phyloP scores from a whole-genome alignment of 1,284 basidiomycete genomes.

The Laetiporus sulphureus region DNA sequence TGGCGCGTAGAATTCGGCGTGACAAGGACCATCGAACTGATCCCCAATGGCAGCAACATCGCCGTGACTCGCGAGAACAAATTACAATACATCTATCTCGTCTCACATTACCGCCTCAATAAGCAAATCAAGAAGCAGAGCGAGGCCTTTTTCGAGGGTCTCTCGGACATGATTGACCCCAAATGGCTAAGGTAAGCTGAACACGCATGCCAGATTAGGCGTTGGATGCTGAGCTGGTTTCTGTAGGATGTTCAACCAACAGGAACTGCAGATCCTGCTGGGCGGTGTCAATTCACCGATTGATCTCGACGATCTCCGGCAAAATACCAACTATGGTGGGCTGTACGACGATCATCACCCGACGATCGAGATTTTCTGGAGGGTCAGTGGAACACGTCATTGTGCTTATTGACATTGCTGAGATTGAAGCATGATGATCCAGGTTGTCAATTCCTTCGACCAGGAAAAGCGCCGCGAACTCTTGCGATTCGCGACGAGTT shows the following conservation, averaged over 20 bases:
- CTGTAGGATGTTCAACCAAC: conserved; percentile 88
- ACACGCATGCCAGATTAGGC: not conserved
- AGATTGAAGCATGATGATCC: conserved; percentile 24
- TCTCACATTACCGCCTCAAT: conserved; percentile 86
- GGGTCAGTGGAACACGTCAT: too few relatives aligned
- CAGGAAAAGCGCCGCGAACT: conserved; percentile 68
- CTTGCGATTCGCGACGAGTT: conserved; percentile 89
- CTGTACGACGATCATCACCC: conserved; percentile 62
- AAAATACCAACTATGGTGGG: conserved; percentile 75
- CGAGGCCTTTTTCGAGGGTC: conserved; percentile 78
- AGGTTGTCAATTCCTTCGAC: conserved; percentile 71
- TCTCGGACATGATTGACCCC: conserved; percentile 83
- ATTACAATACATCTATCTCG: conserved; percentile 85
- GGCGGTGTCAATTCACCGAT: conserved; percentile 82
- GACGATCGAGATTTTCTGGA: conserved; percentile 77
- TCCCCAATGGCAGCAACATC: conserved; percentile 80
- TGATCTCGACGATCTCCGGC: conserved; percentile 74
- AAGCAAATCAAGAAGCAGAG: conserved; percentile 87
- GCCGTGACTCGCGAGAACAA: conserved; percentile 89
- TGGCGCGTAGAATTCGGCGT: conserved; percentile 74
- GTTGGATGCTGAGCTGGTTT: conserved; percentile 1
- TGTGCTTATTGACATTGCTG: too few relatives aligned
- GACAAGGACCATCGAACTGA: conserved; percentile 72
- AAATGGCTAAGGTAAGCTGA: conserved; percentile 75
- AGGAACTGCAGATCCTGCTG: conserved; percentile 81